Conservation (phyloP, 2,329 filamentous ascomycete genomes). For the Fusarium brevicatenulatum region DNA sequence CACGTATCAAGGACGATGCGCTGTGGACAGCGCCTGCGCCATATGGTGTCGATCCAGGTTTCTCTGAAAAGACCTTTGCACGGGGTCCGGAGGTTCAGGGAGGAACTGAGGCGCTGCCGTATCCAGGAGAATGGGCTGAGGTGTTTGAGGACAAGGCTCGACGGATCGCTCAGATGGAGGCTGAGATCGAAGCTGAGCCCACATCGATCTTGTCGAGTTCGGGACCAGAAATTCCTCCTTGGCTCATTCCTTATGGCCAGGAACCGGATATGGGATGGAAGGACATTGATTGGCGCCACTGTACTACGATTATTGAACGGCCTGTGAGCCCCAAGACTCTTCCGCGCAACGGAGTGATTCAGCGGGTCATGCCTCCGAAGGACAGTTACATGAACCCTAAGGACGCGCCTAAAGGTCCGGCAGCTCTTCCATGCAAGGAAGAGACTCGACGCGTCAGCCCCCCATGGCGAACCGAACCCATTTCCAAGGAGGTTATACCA, state of each 20-base stretch:
- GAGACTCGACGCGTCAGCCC: accelerated
- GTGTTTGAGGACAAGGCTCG: not conserved
- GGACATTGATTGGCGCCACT: not conserved
- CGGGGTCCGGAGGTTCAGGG: not conserved
- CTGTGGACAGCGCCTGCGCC: not conserved
- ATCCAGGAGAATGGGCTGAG: not conserved
- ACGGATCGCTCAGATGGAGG: not conserved
- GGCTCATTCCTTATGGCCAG: not conserved
- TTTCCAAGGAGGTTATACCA: not conserved
- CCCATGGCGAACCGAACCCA: not conserved
- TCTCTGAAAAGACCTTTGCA: too few species aligned
- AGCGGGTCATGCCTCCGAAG: not conserved
- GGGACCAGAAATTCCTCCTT: not conserved
- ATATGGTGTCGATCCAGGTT: not conserved
- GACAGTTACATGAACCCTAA: not conserved
- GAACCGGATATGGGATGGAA: conserved; percentile 4
- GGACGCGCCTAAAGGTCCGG: not conserved
- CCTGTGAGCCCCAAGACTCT: not conserved
- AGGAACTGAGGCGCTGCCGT: not conserved
- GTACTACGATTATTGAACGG: not conserved
- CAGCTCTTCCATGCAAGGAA: not conserved
- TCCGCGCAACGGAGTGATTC: not conserved
- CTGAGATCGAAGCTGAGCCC: not conserved
- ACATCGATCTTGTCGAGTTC: not conserved
- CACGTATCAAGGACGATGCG: not conserved